phyloP scores from a whole-genome alignment of 2,329 filamentous ascomycete species.

The Venturia carpophila region DNA sequence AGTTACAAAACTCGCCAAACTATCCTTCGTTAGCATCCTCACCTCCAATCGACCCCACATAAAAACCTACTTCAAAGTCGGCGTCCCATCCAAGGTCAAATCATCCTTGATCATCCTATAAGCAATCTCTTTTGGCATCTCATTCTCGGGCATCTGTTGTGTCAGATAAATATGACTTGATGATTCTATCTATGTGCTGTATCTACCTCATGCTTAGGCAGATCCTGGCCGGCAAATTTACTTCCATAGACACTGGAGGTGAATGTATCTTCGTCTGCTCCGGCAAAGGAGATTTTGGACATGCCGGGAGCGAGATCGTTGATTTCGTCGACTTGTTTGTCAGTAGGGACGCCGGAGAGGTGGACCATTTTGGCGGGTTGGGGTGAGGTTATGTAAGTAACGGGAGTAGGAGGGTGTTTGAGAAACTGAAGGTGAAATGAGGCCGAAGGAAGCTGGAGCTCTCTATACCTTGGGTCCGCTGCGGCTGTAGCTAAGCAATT shows the following conservation, averaged over 20 bases:
- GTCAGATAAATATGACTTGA: too few relatives aligned
- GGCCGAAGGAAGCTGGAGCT: neutral
- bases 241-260: slow-evolving; percentile 83
- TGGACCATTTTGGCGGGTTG: slow-evolving; percentile 39
- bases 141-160: slow-evolving; percentile 80
- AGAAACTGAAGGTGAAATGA: neutral
- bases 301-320: slow-evolving; percentile 35
- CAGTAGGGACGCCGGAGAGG: slow-evolving; percentile 37
- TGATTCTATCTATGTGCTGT: too few relatives aligned
- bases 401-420: neutral
- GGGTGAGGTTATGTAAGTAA: neutral
- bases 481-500: neutral
- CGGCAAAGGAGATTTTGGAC: slow-evolving; percentile 40
- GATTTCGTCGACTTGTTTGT: slow-evolving; percentile 30
- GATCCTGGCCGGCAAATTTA: slow-evolving; percentile 68
- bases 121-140: slow-evolving; percentile 90
- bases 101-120: slow-evolving; percentile 78
- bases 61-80: slow-evolving; percentile 63
- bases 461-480: neutral
- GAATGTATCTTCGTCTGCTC: slow-evolving; percentile 46
- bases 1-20: slow-evolving; percentile 85
- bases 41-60: neutral
- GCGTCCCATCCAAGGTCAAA: slow-evolving; percentile 74
- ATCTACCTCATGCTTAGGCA: slow-evolving; percentile 73
- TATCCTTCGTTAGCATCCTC: slow-evolving; percentile 31